Conservation (phyloP, 768 basidiomycete species). For the Trametes elegans region DNA sequence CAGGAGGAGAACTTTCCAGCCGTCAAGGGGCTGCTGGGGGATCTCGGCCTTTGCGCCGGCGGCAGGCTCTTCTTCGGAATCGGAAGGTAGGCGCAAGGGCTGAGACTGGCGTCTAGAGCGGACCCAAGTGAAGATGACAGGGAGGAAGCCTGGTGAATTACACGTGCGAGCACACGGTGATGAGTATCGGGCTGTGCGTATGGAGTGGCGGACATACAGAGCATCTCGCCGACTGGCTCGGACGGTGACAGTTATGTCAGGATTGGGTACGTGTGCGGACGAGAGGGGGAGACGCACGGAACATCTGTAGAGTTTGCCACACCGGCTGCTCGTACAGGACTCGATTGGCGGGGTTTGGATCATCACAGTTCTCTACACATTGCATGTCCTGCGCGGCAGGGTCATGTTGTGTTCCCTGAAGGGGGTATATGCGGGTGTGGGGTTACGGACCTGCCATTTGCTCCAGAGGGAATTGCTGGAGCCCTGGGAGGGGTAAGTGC, state of each 20-base stretch:
- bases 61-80: slow-evolving; percentile 40
- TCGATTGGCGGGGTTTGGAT: slow-evolving; percentile 55
- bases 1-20: slow-evolving; percentile 71
- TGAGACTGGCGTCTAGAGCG: slow-evolving; percentile 42
- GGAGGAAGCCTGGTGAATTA: slow-evolving; percentile 68
- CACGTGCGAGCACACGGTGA: slow-evolving; percentile 13
- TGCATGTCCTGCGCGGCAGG: slow-evolving; percentile 76
- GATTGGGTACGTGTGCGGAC: slow-evolving; percentile 7
- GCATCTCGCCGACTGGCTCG: slow-evolving; percentile 84
- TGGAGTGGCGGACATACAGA: slow-evolving; percentile 57
- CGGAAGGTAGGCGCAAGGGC: slow-evolving; percentile 54
- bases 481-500: slow-evolving; percentile 44
- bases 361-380: slow-evolving; percentile 91
- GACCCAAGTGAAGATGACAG: slow-evolving; percentile 72
- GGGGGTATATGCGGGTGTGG: neutral
- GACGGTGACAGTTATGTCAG: slow-evolving; percentile 34
- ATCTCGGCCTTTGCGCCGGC: slow-evolving; percentile 22
- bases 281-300: slow-evolving; percentile 51
- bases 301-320: slow-evolving; percentile 91
- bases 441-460: slow-evolving; percentile 69
- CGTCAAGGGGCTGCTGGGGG: slow-evolving; percentile 45
- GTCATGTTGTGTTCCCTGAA: neutral
- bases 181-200: slow-evolving; percentile 13
- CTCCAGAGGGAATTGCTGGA: slow-evolving; percentile 79
- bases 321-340: slow-evolving; percentile 93